phyloP scores from a whole-genome alignment of 2,329 filamentous ascomycete species.

The Colletotrichum sojae region DNA sequence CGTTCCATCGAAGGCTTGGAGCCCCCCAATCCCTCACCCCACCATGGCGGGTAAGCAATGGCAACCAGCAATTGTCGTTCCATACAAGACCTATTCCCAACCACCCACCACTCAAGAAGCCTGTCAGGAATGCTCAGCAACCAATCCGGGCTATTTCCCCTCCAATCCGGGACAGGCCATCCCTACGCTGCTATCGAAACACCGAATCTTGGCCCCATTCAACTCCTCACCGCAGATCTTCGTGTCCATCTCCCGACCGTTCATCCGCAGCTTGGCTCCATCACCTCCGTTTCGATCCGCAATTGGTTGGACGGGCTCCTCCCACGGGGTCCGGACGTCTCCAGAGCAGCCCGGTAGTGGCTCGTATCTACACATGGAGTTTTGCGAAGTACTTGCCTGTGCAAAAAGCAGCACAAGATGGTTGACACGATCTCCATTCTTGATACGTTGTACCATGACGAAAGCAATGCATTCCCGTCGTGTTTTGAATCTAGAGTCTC shows the following conservation, averaged over 20 bases:
- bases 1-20: slow-evolving; percentile 17
- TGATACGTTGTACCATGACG: background rate
- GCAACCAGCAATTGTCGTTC: slow-evolving; percentile 22
- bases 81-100: slow-evolving; percentile 27
- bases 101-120: slow-evolving; percentile 16
- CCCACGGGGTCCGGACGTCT: slow-evolving; percentile 6
- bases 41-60: slow-evolving; percentile 17
- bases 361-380: background rate
- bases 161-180: slow-evolving; percentile 19
- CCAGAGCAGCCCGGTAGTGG: background rate
- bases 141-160: slow-evolving; percentile 21
- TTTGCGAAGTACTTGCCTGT: no score
- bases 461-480: background rate
- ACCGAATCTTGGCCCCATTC: slow-evolving; percentile 13
- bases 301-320: slow-evolving; percentile 1
- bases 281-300: background rate
- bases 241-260: slow-evolving; percentile 29
- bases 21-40: slow-evolving; percentile 17
- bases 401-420: background rate
- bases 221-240: slow-evolving; percentile 35
- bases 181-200: slow-evolving; percentile 3
- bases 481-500: background rate
- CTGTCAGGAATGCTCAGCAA: slow-evolving; percentile 18
- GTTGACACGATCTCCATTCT: background rate
- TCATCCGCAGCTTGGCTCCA: slow-evolving; percentile 24